phyloP scores from a whole-genome alignment of 495 filamentous ascomycete genomes.

The Cercophora scortea region DNA sequence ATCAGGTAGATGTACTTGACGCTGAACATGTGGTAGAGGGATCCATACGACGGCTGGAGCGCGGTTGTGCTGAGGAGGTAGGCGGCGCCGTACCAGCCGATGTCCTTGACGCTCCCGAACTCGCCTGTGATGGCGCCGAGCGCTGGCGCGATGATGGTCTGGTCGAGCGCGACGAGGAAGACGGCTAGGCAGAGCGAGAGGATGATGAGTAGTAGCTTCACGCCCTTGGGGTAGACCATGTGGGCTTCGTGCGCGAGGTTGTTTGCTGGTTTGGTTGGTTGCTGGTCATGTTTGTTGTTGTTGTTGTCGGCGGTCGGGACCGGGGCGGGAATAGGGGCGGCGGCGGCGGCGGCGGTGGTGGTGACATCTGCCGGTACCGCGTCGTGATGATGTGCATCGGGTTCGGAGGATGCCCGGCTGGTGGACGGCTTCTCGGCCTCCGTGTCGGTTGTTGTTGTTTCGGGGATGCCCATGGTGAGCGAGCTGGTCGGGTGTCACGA shows the following conservation, averaged over 20 bases:
- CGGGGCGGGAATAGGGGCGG: too few species aligned
- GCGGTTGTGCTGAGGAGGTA: slow-evolving; percentile 48
- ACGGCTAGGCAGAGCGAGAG: slow-evolving; percentile 42
- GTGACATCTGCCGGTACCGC: not conserved
- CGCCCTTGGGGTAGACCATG: slow-evolving; percentile 36
- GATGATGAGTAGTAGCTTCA: slow-evolving; percentile 39
- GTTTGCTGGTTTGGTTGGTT: not conserved
- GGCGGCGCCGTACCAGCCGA: slow-evolving; percentile 47
- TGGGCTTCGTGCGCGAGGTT: slow-evolving; percentile 10
- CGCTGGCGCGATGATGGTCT: slow-evolving; percentile 55
- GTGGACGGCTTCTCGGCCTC: slow-evolving; percentile 4
- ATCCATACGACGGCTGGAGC: slow-evolving; percentile 47
- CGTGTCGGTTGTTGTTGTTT: slow-evolving; percentile 11
- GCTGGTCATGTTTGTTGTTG: not conserved
- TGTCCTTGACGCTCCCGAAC: slow-evolving; percentile 37
- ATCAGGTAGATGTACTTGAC: slow-evolving; percentile 43
- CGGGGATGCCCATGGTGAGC: too few species aligned
- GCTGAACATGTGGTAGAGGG: slow-evolving; percentile 44
- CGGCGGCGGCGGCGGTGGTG: not conserved
- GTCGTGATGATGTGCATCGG: too few species aligned
- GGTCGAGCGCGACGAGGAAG: slow-evolving; percentile 58
- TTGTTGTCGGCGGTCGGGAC: not conserved
- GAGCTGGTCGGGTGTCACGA: too few species aligned
- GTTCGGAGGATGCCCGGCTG: not conserved
- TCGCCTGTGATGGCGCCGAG: slow-evolving; percentile 42